Conservation (phyloP, 2,329 filamentous ascomycete genomes). For the Sarocladium brachiariae region DNA sequence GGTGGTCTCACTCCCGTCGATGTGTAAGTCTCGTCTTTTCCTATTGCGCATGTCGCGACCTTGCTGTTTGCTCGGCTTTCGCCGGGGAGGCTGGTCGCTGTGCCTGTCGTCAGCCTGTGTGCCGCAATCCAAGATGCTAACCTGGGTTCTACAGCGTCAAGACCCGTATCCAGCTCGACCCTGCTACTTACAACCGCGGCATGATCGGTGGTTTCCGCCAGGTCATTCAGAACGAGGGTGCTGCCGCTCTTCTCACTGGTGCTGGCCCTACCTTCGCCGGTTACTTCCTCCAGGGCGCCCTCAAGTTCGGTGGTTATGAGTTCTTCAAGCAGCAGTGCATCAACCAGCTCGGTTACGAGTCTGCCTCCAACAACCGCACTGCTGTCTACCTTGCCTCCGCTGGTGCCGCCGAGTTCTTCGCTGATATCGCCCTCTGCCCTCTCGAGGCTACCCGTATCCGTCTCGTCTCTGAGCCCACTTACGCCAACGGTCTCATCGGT, state of each 20-base stretch:
- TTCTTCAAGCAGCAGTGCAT: slow-evolving; percentile 93
- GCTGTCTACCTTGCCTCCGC: slow-evolving; percentile 71
- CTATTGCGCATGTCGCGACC: background rate
- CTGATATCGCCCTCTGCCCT: slow-evolving; percentile 80
- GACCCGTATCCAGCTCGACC: slow-evolving; percentile 92
- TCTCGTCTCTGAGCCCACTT: slow-evolving; percentile 82
- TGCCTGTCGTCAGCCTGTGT: no score
- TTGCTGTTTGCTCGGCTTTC: no score
- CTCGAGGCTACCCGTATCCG: slow-evolving; percentile 91
- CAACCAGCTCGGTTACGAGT: slow-evolving; percentile 70
- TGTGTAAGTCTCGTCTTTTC: slow-evolving; percentile 68
- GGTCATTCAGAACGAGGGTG: slow-evolving; percentile 78
- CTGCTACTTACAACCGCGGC: slow-evolving; percentile 80
- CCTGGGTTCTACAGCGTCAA: slow-evolving; percentile 61
- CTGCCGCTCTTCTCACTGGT: slow-evolving; percentile 78
- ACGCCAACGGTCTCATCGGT: slow-evolving; percentile 70
- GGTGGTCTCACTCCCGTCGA: slow-evolving; percentile 95
- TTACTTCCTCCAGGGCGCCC: slow-evolving; percentile 90
- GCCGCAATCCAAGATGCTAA: no score
- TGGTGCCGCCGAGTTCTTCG: slow-evolving; percentile 60
- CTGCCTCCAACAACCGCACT: slow-evolving; percentile 70
- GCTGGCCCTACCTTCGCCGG: slow-evolving; percentile 79
- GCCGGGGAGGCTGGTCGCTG: no score
- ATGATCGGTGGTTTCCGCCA: slow-evolving; percentile 81
- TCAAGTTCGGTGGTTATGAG: slow-evolving; percentile 94